A percentile compares a stretch with the other conserved stretches of the same genome.
These are phyloP conservation scores for Isochrysis galbana DNA, from an alignment of 78 protist genomes.

Conservation along the genomic window DNA sequence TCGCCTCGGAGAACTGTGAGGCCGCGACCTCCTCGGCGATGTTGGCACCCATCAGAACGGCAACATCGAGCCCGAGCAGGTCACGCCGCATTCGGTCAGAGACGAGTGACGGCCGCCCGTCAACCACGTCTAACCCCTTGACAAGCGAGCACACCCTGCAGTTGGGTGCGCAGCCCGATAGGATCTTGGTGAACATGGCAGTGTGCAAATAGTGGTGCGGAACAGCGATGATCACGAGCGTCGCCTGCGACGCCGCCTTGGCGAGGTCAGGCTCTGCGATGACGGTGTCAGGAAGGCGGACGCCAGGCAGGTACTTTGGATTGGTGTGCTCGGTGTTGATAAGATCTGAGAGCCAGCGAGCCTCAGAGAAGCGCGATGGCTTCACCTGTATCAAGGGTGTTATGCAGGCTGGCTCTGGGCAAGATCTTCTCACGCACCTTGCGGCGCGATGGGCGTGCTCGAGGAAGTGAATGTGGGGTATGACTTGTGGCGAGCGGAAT, in stretches of 20 bases:
- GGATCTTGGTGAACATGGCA: too few relatives aligned
- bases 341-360: constrained; percentile 29
- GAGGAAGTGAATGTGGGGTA: too few relatives aligned
- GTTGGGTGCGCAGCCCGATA: not conserved
- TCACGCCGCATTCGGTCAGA: constrained; percentile 44
- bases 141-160: constrained; percentile 63
- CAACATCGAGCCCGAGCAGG: not conserved
- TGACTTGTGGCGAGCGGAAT: not conserved
- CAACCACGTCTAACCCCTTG: constrained; percentile 47
- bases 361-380: not conserved
- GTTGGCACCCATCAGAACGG: constrained; percentile 76
- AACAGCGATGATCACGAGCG: constrained; percentile 48
- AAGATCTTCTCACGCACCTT: too few relatives aligned
- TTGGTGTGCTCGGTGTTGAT: constrained; percentile 67
- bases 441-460: too few relatives aligned
- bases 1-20: constrained; percentile 67
- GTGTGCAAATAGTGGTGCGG: constrained; percentile 49
- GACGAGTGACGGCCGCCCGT: constrained; percentile 39
- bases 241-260: constrained; percentile 32
- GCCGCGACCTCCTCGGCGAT: constrained; percentile 68
- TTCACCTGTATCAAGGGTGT: not conserved
- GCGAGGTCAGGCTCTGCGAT: constrained; percentile 43
- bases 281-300: constrained; percentile 45
- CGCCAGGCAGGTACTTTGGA: constrained; percentile 40
- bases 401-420: not conserved